Base-by-base conservation (phyloP, 371 early-diverging fungal genomes). In the Mortierella sp. region DNA sequence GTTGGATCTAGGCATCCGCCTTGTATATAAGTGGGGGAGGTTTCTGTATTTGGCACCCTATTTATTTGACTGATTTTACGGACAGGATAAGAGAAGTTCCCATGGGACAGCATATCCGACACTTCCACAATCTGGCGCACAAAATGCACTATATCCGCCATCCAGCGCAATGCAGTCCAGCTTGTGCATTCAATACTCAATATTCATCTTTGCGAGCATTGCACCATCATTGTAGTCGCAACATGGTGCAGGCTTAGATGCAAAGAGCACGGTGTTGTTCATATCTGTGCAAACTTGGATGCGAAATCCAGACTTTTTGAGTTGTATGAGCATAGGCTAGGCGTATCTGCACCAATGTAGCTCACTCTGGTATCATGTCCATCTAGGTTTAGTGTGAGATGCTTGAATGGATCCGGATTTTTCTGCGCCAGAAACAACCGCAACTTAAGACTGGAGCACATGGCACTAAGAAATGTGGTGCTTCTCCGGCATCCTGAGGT, bases 1-100 rank as follows among this genome's bases (percentile, higher is more conserved):
- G n/a, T n/a, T n/a, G n/a, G n/a, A n/a, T n/a, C n/a, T n/a, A n/a
- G n/a, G n/a, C n/a, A n/a, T n/a, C n/a, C n/a, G n/a, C n/a, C n/a
- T n/a, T n/a, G n/a, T n/a, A n/a, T n/a, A n/a, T n/a, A n/a, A 7
- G 34, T 34, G 34, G 34, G 11, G 34, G 34, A 5, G 34, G 34
- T 34, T 34, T 34, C 11, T 11, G 34, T 34, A 7, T 34, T 11
- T 34, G 34, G n/a, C n/a, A n/a, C n/a, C n/a, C n/a, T n/a, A n/a
- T n/a, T n/a, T n/a, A n/a, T n/a, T n/a, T n/a, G n/a, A n/a, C n/a
- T n/a, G n/a, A n/a, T 56, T 24, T 63, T 63, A 32, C 55, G 64
- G 30, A 55, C 37, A 12, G 64, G 64, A 50, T 43, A 63, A 23
- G n/a, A 56, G 24, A 63, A 63, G 30, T 55, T 63, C 43, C 56